Evolutionary conservation across 2,329 filamentous ascomycete genomes (phyloP).

Genomic region (Leptodontidium sp.): DNA sequence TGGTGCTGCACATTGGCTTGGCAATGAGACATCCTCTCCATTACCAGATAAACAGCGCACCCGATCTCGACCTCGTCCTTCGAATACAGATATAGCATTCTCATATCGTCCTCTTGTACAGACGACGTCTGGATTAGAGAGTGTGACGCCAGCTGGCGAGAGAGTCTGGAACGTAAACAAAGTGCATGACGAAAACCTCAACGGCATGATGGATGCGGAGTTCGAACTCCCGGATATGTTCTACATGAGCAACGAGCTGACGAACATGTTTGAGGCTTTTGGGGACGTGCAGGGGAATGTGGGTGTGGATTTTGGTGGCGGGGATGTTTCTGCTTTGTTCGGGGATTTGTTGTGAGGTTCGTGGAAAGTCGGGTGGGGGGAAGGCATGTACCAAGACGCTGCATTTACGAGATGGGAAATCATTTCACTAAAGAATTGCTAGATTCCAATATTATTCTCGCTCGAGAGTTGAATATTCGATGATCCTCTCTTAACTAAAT

Average conservation of each 20-base stretch:
- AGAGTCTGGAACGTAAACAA: conserved; percentile 3
- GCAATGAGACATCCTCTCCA: too few species aligned
- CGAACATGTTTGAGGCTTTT: conserved; percentile 14
- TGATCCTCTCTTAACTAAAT: too few species aligned
- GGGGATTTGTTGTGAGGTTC: neutral
- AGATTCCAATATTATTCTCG: too few species aligned
- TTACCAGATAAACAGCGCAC: too few species aligned
- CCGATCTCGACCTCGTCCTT: too few species aligned
- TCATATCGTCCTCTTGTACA: neutral
- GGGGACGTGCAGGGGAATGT: neutral
- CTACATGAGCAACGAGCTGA: conserved; percentile 5
- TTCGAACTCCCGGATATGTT: conserved; percentile 2
- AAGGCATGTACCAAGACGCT: too few species aligned
- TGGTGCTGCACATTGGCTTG: too few species aligned
- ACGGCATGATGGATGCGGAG: neutral
- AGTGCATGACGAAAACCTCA: too few species aligned
- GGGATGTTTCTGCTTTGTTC: conserved; percentile 7
- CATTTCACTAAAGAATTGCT: too few species aligned
- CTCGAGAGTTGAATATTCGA: too few species aligned
- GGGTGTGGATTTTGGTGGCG: neutral
- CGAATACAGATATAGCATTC: neutral
- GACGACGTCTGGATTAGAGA: neutral
- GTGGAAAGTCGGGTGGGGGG: too few species aligned
- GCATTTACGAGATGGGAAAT: too few species aligned
- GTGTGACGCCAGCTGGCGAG: neutral